Conservation (phyloP, 768 basidiomycete species). For the Suillus lakei region DNA sequence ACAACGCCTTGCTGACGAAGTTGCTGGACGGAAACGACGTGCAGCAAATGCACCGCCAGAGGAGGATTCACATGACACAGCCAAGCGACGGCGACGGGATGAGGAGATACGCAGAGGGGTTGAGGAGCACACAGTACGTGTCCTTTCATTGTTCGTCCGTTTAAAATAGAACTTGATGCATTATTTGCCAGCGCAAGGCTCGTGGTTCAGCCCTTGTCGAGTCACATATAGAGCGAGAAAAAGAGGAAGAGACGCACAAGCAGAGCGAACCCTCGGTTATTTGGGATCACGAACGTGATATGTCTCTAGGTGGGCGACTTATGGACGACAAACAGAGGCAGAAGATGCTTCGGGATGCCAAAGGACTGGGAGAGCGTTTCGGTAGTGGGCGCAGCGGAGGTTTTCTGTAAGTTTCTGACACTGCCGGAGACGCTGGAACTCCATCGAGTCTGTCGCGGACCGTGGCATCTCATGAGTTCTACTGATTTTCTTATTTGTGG, state of each 20-base stretch:
- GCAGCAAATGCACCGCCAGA: constrained; percentile 57
- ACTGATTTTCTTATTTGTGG: background rate
- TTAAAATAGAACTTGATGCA: background rate
- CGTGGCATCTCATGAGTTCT: background rate
- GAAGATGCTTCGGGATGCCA: constrained; percentile 80
- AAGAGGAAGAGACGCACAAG: constrained; percentile 40
- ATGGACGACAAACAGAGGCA: constrained; percentile 88
- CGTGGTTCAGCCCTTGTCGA: constrained; percentile 62
- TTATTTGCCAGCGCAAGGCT: constrained; percentile 42
- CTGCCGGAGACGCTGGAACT: background rate
- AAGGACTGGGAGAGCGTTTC: constrained; percentile 82
- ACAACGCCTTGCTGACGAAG: constrained; percentile 91
- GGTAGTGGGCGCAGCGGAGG: constrained; percentile 73
- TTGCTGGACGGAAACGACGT: constrained; percentile 86
- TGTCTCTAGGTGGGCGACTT: constrained; percentile 83
- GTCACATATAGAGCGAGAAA: constrained; percentile 45
- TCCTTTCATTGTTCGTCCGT: background rate
- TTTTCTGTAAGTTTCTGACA: constrained; percentile 45
- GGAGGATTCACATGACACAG: constrained; percentile 39
- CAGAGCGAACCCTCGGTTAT: constrained; percentile 67
- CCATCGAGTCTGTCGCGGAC: background rate
- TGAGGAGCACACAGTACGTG: constrained; percentile 76
- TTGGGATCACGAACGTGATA: constrained; percentile 93
- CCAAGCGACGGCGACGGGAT: constrained; percentile 66
- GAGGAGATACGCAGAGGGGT: constrained; percentile 74